Evolutionary conservation across 2,329 filamentous ascomycete genomes (phyloP), one percentile per base, ranked within the genome.

Genomic region (Penicillium glabrum): DNA sequence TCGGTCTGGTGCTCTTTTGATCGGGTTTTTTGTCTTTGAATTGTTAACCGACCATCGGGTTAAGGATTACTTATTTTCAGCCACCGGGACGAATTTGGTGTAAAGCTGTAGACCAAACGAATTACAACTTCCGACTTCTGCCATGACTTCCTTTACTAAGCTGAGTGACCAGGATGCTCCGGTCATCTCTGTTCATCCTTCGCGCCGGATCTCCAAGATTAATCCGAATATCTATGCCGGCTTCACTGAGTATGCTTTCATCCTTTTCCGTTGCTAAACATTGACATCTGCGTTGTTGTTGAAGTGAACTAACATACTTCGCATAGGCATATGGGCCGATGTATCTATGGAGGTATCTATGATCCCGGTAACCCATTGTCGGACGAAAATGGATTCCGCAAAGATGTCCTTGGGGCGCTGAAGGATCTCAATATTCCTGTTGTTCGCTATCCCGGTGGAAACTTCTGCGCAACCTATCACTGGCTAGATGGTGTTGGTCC

Each of bases 291-390:
- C 16, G 3, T 37, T 37, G 1, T 13, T 19, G 26, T 46, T 9
- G 0, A 10, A 27, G 2, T 60, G 39, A n/a, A 60, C 57, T 69
- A 41, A 68, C 52, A 27, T 58, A 35, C 7, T 53, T 46, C 49
- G 51, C 13, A 31, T 63, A 91, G 89, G 67, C 91, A 95, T 75
- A 95, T 95, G 90, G 90, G 90, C 67, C 86, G 90, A 60, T 95
- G 90, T 79, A 92, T 95, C 69, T 93, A 95, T 72, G 89, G 89
- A 61, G 90, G 91, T 62, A 89, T 95, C 70, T 93, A 92, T 75
- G 90, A 93, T 65, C 90, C 89, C 1, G 83, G 82, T 33, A 92
- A 87, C 71, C 77, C 85, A 3, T 81, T 92, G n/a, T 87, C 89
- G 2, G 89, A 93, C 64, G 80, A 85, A 53, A 80, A 89, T 62